phyloP scores from a whole-genome alignment of 441 rosid genomes.

The Euphorbia schlechtendalii region DNA sequence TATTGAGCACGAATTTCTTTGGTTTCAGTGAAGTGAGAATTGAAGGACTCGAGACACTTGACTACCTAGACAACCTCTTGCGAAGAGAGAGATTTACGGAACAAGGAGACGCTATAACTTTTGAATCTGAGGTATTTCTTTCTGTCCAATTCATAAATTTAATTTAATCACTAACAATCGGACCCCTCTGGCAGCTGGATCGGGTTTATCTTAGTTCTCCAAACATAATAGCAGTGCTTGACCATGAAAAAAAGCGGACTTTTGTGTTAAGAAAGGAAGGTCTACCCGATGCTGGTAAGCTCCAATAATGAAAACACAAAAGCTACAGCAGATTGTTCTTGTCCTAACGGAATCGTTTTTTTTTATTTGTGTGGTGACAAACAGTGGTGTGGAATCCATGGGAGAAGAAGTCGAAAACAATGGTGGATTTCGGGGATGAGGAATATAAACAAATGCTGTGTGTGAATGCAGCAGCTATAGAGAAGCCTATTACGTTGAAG shows the following conservation, averaged over 20 bases:
- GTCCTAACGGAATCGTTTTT: too few species aligned
- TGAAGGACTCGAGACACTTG: conserved; percentile 82
- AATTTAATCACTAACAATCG: too few species aligned
- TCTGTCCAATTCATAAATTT: too few species aligned
- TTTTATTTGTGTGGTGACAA: too few species aligned
- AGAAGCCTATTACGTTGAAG: conserved; percentile 61
- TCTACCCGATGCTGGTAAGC: conserved; percentile 82
- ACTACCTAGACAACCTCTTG: conserved; percentile 80
- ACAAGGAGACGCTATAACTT: conserved; percentile 92
- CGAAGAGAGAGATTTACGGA: conserved; percentile 78
- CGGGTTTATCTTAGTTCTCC: conserved; percentile 86
- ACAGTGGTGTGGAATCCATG: conserved; percentile 94
- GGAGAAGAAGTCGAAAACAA: conserved; percentile 70
- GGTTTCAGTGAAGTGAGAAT: conserved; percentile 94
- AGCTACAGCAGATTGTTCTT: background rate
- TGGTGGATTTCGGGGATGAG: conserved; percentile 76
- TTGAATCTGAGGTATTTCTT: conserved; percentile 60
- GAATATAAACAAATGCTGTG: conserved; percentile 76
- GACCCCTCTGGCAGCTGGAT: conserved; percentile 33
- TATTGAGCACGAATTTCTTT: too few species aligned
- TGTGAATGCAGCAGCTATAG: conserved; percentile 67
- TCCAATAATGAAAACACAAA: background rate
- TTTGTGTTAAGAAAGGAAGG: conserved; percentile 87
- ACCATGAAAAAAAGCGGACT: conserved; percentile 89
- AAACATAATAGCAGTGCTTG: conserved; percentile 76